Evolutionary conservation across 1,284 basidiomycete genomes (phyloP).

Genomic region (Trametes sp.): DNA sequence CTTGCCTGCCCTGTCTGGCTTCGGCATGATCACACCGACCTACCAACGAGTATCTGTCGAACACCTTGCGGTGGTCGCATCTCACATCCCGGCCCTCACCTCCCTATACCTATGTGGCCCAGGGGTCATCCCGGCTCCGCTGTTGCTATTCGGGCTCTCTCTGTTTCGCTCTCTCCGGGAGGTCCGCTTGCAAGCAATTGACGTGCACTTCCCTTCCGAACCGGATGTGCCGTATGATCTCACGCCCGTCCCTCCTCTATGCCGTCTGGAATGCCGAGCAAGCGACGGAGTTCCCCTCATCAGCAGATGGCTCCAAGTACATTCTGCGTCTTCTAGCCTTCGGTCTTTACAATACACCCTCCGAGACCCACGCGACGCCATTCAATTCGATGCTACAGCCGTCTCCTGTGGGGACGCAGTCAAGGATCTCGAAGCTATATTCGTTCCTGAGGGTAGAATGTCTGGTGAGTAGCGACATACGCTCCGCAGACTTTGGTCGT

Average conservation of each 20-base stretch:
- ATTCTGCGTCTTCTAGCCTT: background rate
- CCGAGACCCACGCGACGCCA: background rate
- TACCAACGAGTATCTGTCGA: background rate
- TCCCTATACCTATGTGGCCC: background rate
- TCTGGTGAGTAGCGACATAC: slow-evolving; percentile 5
- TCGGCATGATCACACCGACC: background rate
- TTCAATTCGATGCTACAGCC: slow-evolving; percentile 2
- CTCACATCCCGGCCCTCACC: background rate
- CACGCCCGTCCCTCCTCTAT: background rate
- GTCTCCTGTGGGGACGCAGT: background rate
- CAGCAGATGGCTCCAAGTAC: slow-evolving; percentile 4
- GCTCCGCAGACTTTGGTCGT: no score
- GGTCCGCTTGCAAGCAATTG: background rate
- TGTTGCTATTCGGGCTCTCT: background rate
- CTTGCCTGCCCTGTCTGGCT: background rate
- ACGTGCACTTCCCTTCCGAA: background rate
- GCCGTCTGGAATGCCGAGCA: background rate
- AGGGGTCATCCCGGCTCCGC: background rate
- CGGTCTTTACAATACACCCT: slow-evolving; percentile 6
- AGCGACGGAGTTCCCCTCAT: background rate
- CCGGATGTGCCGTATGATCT: background rate
- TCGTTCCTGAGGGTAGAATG: slow-evolving; percentile 22
- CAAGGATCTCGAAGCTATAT: slow-evolving; percentile 16
- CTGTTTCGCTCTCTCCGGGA: background rate
- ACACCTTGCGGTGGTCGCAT: background rate